Evolutionary conservation across 2,329 filamentous ascomycete genomes (phyloP), one percentile per base, ranked within the genome.

Genomic region (Cladosporium sphaerospermum): DNA sequence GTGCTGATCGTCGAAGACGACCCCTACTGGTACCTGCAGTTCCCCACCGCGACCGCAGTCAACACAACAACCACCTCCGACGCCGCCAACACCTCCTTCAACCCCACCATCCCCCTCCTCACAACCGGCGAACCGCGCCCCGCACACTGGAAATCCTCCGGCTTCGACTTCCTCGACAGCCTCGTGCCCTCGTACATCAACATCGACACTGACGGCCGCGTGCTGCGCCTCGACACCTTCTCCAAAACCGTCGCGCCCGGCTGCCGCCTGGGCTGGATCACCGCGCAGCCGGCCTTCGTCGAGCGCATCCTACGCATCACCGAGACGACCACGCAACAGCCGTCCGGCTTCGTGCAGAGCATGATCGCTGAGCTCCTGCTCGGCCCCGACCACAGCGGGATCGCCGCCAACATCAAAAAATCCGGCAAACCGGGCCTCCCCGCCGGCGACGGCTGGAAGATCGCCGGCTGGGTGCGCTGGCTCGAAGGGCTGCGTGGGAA

Each of bases 11-110:
- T 95, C 57, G 92, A 97, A 70, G 92, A 97, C 63, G 91, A 96
- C 57, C 92, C 92, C 5, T 96, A 96, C 74, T 96, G 89, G 88
- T 92, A 93, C 69, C 77, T 97, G 8, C 92, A 96, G 68, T 96
- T 82, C 69, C 89, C 89, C 0, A 87, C 87, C 0, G 84, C 87
- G 0, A 79, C 73, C 8, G 66, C 74, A 7, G 31, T 57, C 8
- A 68, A 66, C 58, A 65, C 65, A 10, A 63, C 62, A n/a, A 62
- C 64, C 32, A 62, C 59, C 16, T 52, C 58, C 8, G 47, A 62
- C 41, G 45, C 61, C 2, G 48, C 59, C 52, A 67, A 67, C 54
- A 55, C 55, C 49, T 62, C 61, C 14, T 63, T 65, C 48, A 63
- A 65, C 57, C 61, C 60, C 34, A 47, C 61, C 53, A 45, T 63